Conservation (phyloP, 2,329 filamentous ascomycete species). For the Emericellopsis cladophorae region DNA sequence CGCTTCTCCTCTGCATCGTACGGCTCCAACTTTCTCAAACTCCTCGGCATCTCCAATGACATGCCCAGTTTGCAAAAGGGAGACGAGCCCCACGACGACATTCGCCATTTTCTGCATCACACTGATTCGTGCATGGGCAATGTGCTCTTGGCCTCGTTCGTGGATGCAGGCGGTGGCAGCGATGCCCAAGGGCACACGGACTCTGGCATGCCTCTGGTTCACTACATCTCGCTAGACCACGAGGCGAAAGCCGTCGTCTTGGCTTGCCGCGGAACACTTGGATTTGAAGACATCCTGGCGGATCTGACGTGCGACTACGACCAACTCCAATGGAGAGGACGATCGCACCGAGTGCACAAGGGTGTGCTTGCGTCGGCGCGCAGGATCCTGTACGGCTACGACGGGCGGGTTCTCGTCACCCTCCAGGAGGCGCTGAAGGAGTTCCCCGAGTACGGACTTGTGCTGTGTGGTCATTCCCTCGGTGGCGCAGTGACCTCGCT, state of each 20-base stretch:
- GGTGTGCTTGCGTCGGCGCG: conserved; percentile 61
- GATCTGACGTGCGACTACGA: conserved; percentile 68
- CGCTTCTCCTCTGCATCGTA: conserved; percentile 56
- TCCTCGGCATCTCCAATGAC: conserved; percentile 47
- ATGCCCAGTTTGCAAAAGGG: conserved; percentile 26
- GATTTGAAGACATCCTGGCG: conserved; percentile 61
- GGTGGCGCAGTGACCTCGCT: conserved; percentile 59
- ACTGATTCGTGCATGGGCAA: conserved; percentile 44
- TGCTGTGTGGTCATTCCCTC: conserved; percentile 57
- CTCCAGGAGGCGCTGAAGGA: conserved; percentile 53
- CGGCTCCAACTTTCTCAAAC: conserved; percentile 48
- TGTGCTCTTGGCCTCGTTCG: conserved; percentile 56
- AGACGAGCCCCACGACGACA: conserved; percentile 43
- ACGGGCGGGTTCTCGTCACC: conserved; percentile 53
- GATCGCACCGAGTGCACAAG: conserved; percentile 58
- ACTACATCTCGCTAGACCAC: conserved; percentile 61
- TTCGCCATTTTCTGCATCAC: conserved; percentile 51
- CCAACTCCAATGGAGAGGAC: conserved; percentile 49
- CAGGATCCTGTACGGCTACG: conserved; percentile 53
- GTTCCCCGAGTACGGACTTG: conserved; percentile 56
- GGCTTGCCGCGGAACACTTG: conserved; percentile 59
- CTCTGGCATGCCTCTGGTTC: conserved; percentile 56
- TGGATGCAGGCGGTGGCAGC: conserved; percentile 55
- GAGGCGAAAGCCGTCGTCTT: conserved; percentile 60
- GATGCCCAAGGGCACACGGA: conserved; percentile 52